These are phyloP conservation scores for Xylaria multiplex DNA, from an alignment of 2,329 filamentous ascomycete species.

Conservation along the genomic window DNA sequence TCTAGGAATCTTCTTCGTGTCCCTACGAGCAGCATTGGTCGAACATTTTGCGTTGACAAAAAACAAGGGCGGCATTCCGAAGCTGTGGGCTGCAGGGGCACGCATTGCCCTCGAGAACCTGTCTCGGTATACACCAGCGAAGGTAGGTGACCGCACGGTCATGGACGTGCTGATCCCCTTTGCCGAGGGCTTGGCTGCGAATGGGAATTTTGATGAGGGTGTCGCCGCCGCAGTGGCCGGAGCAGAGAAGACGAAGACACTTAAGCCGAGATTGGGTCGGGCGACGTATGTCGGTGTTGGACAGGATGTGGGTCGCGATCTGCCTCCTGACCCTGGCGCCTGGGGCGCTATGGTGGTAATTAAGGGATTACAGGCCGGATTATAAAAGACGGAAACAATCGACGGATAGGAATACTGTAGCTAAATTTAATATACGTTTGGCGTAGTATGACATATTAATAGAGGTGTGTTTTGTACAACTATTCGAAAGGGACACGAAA, in stretches of 20 bases:
- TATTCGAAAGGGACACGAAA: not conserved
- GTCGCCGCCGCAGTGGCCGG: slow-evolving; percentile 69
- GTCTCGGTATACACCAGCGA: slow-evolving; percentile 63
- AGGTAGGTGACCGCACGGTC: slow-evolving; percentile 65
- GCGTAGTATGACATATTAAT: not conserved
- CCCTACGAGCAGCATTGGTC: slow-evolving; percentile 52
- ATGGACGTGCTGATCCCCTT: slow-evolving; percentile 68
- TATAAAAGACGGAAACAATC: slow-evolving; percentile 22
- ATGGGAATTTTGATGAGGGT: slow-evolving; percentile 62
- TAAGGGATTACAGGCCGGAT: slow-evolving; percentile 51
- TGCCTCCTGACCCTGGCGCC: slow-evolving; percentile 75
- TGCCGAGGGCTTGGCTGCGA: slow-evolving; percentile 54
- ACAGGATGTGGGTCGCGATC: slow-evolving; percentile 58
- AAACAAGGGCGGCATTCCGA: slow-evolving; percentile 47
- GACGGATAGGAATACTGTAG: not conserved
- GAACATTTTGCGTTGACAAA: slow-evolving; percentile 48
- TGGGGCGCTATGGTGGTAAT: slow-evolving; percentile 72
- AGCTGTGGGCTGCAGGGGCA: slow-evolving; percentile 58
- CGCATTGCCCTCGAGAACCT: slow-evolving; percentile 58
- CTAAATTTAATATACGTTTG: slow-evolving; percentile 14
- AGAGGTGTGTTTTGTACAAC: not conserved
- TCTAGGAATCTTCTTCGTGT: slow-evolving; percentile 59
- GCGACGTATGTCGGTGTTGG: slow-evolving; percentile 74
- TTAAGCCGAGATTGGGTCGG: slow-evolving; percentile 72
- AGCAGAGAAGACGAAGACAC: slow-evolving; percentile 70